A percentile compares a stretch with the other conserved stretches of the same genome.
Evolutionary conservation across 129 eudicot species (phyloP).

Genomic region (Arctium lappa): DNA sequence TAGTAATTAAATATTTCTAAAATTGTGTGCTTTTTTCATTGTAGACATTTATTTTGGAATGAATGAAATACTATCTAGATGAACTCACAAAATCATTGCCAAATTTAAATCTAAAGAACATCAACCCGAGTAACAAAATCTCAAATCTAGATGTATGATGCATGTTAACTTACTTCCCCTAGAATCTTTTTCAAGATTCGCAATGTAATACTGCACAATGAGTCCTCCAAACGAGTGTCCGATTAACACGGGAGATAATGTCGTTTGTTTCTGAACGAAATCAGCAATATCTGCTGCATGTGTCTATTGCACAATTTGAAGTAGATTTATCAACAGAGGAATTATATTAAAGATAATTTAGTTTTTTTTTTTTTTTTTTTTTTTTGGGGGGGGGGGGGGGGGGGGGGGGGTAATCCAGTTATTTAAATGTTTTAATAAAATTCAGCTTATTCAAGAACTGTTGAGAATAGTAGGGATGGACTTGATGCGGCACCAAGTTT

Average conservation of each 20-base stretch:
- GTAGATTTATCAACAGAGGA: neutral
- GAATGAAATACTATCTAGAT: no score
- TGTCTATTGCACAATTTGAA: slow-evolving; percentile 55
- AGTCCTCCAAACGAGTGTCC: slow-evolving; percentile 98
- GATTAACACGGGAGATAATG: slow-evolving; percentile 60
- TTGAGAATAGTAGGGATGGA: no score
- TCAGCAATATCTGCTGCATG: slow-evolving; percentile 75
- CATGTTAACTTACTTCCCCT: slow-evolving; percentile 2
- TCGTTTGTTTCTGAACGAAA: slow-evolving; percentile 58
- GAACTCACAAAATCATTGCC: no score
- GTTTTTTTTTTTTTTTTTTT: no score
- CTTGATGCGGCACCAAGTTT: no score
- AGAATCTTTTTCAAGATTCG: slow-evolving; percentile 31
- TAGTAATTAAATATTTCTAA: neutral
- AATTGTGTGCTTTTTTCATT: neutral
- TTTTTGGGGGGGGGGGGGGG: no score
- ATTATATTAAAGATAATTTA: neutral
- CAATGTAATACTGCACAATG: slow-evolving; percentile 75
- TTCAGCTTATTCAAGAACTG: neutral
- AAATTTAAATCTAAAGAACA: no score
- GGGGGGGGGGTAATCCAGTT: no score
- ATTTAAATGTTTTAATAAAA: no score
- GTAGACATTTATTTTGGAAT: no score
- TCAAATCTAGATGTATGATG: neutral
- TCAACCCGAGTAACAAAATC: neutral